Evolutionary conservation across 768 basidiomycete species (phyloP).

Genomic region (Sarcomyxa edulis): DNA sequence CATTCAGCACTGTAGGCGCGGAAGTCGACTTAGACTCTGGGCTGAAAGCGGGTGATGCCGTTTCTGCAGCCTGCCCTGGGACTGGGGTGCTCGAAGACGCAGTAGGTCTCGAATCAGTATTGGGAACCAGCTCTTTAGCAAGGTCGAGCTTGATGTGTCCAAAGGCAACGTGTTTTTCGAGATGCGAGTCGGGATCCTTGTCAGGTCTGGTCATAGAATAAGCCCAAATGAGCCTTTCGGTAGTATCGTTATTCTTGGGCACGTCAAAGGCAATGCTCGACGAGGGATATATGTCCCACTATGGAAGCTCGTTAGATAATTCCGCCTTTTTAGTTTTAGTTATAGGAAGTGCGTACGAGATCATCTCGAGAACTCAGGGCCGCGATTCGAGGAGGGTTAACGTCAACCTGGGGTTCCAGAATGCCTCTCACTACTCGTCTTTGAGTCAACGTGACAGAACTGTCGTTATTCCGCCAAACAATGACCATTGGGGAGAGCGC

Average conservation of each 20-base stretch:
- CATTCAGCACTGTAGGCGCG: background rate
- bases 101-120: conserved; percentile 5
- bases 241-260: conserved; percentile 28
- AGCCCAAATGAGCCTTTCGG: conserved; percentile 5
- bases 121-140: conserved; percentile 18
- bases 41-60: no score
- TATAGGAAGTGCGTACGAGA: no score
- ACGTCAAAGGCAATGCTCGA: conserved; percentile 38
- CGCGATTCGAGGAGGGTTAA: conserved; percentile 42
- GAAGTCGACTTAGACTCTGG: no score
- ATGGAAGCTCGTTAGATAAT: no score
- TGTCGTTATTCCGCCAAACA: conserved; percentile 44
- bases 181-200: conserved; percentile 23
- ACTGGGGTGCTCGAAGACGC: conserved; percentile 1
- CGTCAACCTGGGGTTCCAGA: conserved; percentile 40
- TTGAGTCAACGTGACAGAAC: conserved; percentile 53
- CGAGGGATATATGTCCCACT: conserved; percentile 13
- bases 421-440: conserved; percentile 42
- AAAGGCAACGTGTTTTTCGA: conserved; percentile 29
- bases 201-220: conserved; percentile 1
- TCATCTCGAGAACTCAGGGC: no score
- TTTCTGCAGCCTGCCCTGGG: background rate
- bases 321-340: no score
- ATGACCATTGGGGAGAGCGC: conserved; percentile 51
- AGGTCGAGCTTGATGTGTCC: conserved; percentile 29